Conservation (phyloP, 352 stramenopile genomes). For the Pythium coloratum region DNA sequence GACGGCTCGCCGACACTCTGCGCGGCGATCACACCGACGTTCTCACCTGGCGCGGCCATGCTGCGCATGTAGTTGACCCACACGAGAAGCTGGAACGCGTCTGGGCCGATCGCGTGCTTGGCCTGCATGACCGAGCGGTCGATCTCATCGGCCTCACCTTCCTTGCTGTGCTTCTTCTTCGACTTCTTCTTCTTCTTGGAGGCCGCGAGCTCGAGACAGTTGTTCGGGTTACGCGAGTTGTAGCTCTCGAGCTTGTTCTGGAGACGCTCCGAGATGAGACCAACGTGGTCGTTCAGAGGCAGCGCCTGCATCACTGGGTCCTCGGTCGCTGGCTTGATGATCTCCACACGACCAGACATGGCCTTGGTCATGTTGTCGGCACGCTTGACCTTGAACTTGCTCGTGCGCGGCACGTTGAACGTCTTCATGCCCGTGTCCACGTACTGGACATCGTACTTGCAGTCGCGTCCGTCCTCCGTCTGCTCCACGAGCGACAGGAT, state of each 20-base stretch:
- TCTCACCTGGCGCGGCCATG: slow-evolving; percentile 96
- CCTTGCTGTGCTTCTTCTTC: slow-evolving; percentile 62
- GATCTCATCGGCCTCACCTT: slow-evolving; percentile 36
- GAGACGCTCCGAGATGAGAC: slow-evolving; percentile 86
- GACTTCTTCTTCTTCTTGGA: slow-evolving; percentile 81
- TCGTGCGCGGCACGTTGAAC: slow-evolving; percentile 72
- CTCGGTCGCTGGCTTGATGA: slow-evolving; percentile 68
- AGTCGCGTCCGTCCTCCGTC: slow-evolving; percentile 62
- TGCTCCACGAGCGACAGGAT: slow-evolving; percentile 67
- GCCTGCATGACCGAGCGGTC: slow-evolving; percentile 74
- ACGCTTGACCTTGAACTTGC: slow-evolving; percentile 75
- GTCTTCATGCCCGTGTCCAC: slow-evolving; percentile 80
- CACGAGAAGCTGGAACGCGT: slow-evolving; percentile 93
- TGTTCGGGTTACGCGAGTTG: slow-evolving; percentile 74
- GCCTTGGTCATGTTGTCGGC: slow-evolving; percentile 62
- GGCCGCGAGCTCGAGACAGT: slow-evolving; percentile 58
- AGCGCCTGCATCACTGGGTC: slow-evolving; percentile 89
- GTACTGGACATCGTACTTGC: slow-evolving; percentile 88
- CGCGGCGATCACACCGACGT: slow-evolving; percentile 97
- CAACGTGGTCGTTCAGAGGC: slow-evolving; percentile 82
- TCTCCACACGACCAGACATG: slow-evolving; percentile 80
- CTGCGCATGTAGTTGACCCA: slow-evolving; percentile 98
- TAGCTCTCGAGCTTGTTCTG: slow-evolving; percentile 78
- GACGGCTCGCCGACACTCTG: slow-evolving; percentile 99
- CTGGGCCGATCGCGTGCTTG: slow-evolving; percentile 71